Evolutionary conservation across 257 asterid genomes (phyloP).

Genomic region (Solanum microdontum): DNA sequence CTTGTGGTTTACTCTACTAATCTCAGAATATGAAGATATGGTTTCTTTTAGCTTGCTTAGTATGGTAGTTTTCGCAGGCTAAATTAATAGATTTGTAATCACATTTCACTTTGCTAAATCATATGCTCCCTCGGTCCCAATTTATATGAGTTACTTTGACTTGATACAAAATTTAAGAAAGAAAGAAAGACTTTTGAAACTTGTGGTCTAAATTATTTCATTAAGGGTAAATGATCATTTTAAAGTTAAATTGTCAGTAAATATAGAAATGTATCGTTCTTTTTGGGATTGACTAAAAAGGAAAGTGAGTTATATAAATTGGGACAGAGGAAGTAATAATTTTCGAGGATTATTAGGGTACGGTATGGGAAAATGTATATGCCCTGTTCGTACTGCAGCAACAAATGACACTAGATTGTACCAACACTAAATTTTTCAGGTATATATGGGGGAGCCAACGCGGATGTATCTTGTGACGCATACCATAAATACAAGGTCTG

Average conservation of each 20-base stretch:
- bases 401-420: background rate
- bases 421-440: background rate
- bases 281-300: too few species aligned
- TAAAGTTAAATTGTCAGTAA: too few species aligned
- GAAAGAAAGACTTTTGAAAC: too few species aligned
- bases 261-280: too few species aligned
- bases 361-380: background rate
- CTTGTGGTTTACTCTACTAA: background rate
- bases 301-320: too few species aligned
- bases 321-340: too few species aligned
- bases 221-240: too few species aligned
- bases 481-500: slow-evolving; percentile 24
- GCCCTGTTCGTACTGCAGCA: background rate
- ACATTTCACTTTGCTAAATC: background rate
- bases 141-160: too few species aligned
- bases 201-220: too few species aligned
- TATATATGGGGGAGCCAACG: slow-evolving; percentile 3
- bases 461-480: slow-evolving; percentile 17
- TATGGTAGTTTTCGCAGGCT: background rate
- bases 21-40: background rate
- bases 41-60: background rate
- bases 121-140: background rate
- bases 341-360: background rate
- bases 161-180: too few species aligned
- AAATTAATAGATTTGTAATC: background rate